Evolutionary conservation across 164 flowering plant genomes (phyloP).

Genomic region (Aristolochia contorta): DNA sequence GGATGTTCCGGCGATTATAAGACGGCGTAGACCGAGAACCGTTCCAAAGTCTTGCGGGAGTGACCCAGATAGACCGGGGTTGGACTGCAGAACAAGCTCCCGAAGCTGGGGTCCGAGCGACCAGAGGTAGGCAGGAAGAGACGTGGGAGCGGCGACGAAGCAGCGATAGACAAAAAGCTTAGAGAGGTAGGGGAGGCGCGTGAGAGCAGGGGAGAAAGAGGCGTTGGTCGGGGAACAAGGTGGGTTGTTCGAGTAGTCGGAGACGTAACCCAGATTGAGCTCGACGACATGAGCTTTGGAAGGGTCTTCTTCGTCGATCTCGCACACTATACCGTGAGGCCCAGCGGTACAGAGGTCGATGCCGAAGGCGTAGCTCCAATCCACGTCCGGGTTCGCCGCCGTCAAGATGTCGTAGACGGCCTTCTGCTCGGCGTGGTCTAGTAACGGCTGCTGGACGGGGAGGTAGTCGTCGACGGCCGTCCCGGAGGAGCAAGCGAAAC

Average conservation of each 20-base stretch:
- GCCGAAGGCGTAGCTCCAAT: slow-evolving; percentile 2
- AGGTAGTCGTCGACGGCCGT: slow-evolving; percentile 1
- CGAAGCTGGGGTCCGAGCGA: slow-evolving; percentile 10
- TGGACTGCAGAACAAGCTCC: slow-evolving; percentile 9
- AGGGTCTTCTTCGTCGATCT: slow-evolving; percentile 1
- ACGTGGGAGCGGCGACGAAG: slow-evolving; percentile 2
- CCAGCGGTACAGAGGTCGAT: slow-evolving; percentile 10
- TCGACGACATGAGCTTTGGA: slow-evolving; percentile 5
- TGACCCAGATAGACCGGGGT: slow-evolving; percentile 3
- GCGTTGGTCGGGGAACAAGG: slow-evolving; percentile 9
- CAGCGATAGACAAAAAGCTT: slow-evolving; percentile 12
- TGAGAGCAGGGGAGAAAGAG: slow-evolving; percentile 8
- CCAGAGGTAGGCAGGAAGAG: slow-evolving; percentile 5
- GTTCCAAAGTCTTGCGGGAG: not conserved
- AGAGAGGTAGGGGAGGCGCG: slow-evolving; percentile 7
- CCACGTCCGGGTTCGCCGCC: slow-evolving; percentile 5
- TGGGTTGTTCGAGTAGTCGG: slow-evolving; percentile 13
- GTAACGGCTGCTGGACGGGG: not conserved
- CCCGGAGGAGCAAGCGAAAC: not conserved
- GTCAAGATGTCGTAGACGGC: slow-evolving; percentile 3
- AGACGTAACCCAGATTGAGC: slow-evolving; percentile 10
- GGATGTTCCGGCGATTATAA: slow-evolving; percentile 6
- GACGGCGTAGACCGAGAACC: slow-evolving; percentile 5
- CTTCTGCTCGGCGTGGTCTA: slow-evolving; percentile 1
- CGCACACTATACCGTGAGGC: slow-evolving; percentile 11